Evolutionary conservation across 805 yeast genomes (phyloP).

Genomic region (Lipomyces starkeyi): DNA sequence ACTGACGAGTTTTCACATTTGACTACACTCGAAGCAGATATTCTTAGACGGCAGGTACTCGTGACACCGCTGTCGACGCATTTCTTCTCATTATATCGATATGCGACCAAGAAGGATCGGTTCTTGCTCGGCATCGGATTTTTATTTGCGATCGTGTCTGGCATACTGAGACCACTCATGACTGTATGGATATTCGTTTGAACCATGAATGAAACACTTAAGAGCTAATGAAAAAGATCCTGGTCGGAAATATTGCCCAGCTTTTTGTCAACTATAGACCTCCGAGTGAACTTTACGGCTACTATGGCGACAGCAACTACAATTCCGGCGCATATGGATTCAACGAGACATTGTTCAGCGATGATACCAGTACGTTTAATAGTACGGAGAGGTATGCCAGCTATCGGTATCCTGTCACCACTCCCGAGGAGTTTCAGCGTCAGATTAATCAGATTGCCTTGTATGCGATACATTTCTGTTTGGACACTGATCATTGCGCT

Average conservation of each 20-base stretch:
- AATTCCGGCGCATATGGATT: not conserved
- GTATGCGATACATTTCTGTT: conserved; percentile 51
- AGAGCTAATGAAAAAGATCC: not conserved
- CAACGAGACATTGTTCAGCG: not conserved
- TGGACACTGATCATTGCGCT: conserved; percentile 42
- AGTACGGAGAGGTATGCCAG: not conserved
- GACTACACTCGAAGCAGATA: conserved; percentile 44
- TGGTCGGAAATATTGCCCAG: conserved; percentile 6
- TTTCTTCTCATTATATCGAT: conserved; percentile 44
- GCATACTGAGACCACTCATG: conserved; percentile 14
- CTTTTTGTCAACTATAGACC: conserved; percentile 9
- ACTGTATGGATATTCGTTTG: not conserved
- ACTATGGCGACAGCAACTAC: not conserved
- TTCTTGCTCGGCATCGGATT: conserved; percentile 5
- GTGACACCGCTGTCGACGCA: conserved; percentile 37
- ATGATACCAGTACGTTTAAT: not conserved
- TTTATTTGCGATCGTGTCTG: conserved; percentile 5
- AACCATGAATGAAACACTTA: not conserved
- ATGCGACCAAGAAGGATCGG: conserved; percentile 40
- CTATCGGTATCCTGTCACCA: not conserved
- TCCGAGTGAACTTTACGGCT: not conserved
- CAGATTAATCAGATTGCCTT: conserved; percentile 46
- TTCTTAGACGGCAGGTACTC: conserved; percentile 46
- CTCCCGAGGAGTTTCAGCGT: conserved; percentile 43
- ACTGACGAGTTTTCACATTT: conserved; percentile 39